Conservation (phyloP, 1,139 yeast species). For the Kluyveromyces marxianus region DNA sequence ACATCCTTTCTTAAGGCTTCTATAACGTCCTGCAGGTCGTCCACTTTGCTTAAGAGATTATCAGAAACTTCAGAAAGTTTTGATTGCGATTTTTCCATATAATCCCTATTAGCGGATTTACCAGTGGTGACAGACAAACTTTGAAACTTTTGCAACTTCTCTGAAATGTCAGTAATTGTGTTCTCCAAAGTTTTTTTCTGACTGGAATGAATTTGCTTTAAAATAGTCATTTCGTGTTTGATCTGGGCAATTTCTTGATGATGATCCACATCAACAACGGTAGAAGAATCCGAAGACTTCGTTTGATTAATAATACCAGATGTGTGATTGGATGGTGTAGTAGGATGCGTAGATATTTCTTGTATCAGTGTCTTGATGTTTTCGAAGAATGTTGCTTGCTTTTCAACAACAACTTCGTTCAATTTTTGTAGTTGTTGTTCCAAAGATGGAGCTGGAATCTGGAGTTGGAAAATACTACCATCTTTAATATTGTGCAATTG, state of each 20-base stretch:
- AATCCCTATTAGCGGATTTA: conserved; percentile 45
- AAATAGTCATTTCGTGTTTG: conserved; percentile 50
- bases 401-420: not conserved
- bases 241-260: conserved; percentile 33
- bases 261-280: not conserved
- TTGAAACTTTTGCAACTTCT: conserved; percentile 45
- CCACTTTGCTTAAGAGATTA: conserved; percentile 65
- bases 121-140: conserved; percentile 28
- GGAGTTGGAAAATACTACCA: conserved; percentile 44
- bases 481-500: conserved; percentile 49
- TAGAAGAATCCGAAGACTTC: not conserved
- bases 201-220: conserved; percentile 51
- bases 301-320: not conserved
- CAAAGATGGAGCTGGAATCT: not conserved
- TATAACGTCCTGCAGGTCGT: conserved; percentile 85
- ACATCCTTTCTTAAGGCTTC: conserved; percentile 89
- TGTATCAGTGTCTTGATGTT: not conserved
- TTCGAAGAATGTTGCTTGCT: not conserved
- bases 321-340: too few relatives aligned
- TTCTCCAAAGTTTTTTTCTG: conserved; percentile 39
- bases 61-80: conserved; percentile 76
- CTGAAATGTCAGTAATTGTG: conserved; percentile 40
- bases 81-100: conserved; percentile 70
- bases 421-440: not conserved
- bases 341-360: not conserved